Evolutionary conservation across 2,329 filamentous ascomycete species (phyloP).

Genomic region (Elsinoe arachidis): DNA sequence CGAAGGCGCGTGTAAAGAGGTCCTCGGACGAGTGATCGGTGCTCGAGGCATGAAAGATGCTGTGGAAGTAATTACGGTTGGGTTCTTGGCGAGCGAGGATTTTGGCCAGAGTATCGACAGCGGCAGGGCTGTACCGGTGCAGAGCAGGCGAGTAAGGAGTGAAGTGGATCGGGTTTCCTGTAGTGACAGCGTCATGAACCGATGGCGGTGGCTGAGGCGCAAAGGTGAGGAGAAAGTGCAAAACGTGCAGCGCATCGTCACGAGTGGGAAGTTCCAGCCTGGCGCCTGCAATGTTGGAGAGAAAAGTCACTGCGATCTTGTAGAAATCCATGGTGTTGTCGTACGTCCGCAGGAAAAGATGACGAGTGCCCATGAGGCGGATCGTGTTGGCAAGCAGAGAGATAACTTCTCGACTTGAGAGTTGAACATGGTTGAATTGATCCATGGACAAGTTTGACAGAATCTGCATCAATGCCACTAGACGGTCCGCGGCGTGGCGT

Average conservation of each 20-base stretch:
- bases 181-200: conserved; percentile 18
- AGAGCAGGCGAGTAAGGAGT: conserved; percentile 48
- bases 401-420: conserved; percentile 70
- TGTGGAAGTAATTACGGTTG: conserved; percentile 75
- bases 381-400: conserved; percentile 79
- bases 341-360: conserved; percentile 73
- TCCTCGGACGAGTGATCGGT: conserved; percentile 46
- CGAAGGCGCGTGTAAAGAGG: conserved; percentile 78
- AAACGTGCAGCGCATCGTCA: conserved; percentile 76
- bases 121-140: conserved; percentile 82
- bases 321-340: conserved; percentile 89
- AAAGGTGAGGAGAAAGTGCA: conserved; percentile 87
- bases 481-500: conserved; percentile 73
- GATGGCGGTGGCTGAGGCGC: conserved; percentile 68
- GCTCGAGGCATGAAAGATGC: conserved; percentile 52
- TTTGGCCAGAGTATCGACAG: conserved; percentile 85
- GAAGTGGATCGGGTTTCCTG: conserved; percentile 21
- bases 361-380: conserved; percentile 77
- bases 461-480: conserved; percentile 87
- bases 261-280: conserved; percentile 72
- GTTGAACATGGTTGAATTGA: conserved; percentile 63
- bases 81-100: conserved; percentile 87
- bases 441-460: conserved; percentile 86
- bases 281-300: conserved; percentile 75
- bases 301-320: conserved; percentile 83